Conservation (phyloP, 2,329 filamentous ascomycete genomes). For the Curvularia spicifera region DNA sequence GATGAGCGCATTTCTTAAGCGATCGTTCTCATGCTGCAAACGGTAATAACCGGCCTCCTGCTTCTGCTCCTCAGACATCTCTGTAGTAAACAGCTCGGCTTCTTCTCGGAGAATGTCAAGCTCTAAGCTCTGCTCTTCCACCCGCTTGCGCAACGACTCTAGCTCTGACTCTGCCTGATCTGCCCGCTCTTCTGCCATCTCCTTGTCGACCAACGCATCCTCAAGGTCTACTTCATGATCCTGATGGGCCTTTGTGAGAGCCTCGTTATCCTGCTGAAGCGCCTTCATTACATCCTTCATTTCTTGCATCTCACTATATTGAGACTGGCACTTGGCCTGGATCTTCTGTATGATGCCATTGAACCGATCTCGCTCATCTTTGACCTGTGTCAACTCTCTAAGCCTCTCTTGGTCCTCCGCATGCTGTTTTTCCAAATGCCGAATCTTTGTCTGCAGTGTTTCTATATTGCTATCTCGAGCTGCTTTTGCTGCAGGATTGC, state of each 20-base stretch:
- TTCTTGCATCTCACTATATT: constrained; percentile 79
- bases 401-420: constrained; percentile 84
- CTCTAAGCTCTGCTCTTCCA: constrained; percentile 87
- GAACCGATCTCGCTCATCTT: constrained; percentile 77
- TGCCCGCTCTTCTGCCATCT: constrained; percentile 94
- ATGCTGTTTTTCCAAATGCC: constrained; percentile 84
- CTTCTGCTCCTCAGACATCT: constrained; percentile 87
- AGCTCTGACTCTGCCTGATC: constrained; percentile 83
- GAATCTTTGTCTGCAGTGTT: constrained; percentile 85
- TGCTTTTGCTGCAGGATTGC: constrained; percentile 20
- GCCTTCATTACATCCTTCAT: constrained; percentile 80
- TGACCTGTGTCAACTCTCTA: constrained; percentile 76
- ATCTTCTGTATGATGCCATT: constrained; percentile 89
- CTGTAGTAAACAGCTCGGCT: constrained; percentile 80
- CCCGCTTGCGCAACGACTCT: constrained; percentile 74
- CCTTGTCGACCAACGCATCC: constrained; percentile 84
- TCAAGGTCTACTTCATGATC: constrained; percentile 88
- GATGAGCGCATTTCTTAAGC: constrained; percentile 83
- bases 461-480: constrained; percentile 62
- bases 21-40: constrained; percentile 88
- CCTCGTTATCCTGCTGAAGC: constrained; percentile 70
- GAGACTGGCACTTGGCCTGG: constrained; percentile 84
- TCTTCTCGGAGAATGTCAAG: constrained; percentile 86
- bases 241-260: constrained; percentile 75
- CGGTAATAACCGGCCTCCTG: constrained; percentile 88